Conservation (phyloP, 2,329 filamentous ascomycete species). For the Domatiomyces catenatus region DNA sequence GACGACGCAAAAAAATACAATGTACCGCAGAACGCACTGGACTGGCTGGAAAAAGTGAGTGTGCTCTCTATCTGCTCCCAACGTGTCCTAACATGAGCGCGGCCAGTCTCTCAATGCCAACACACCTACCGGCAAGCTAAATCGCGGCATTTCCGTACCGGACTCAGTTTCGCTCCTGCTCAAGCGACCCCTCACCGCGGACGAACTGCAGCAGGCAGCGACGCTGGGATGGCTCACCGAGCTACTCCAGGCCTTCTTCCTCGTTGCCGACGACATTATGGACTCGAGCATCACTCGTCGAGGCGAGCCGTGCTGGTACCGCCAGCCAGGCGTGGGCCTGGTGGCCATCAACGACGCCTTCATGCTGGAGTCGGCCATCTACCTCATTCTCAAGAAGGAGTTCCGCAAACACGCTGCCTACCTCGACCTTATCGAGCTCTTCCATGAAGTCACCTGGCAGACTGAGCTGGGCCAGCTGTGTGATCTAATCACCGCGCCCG, state of each 20-base stretch:
- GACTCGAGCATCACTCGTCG: conserved; percentile 88
- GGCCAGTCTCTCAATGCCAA: conserved; percentile 67
- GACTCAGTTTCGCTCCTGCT: conserved; percentile 76
- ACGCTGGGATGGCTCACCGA: conserved; percentile 95
- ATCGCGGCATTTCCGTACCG: conserved; percentile 93
- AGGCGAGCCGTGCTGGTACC: conserved; percentile 93
- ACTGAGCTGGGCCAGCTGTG: conserved; percentile 92
- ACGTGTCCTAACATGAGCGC: neutral
- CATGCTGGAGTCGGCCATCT: conserved; percentile 85
- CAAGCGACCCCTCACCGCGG: conserved; percentile 52
- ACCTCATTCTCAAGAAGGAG: conserved; percentile 79
- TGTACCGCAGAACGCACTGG: conserved; percentile 60
- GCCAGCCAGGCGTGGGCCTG: conserved; percentile 75
- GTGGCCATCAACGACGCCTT: conserved; percentile 97
- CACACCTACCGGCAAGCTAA: conserved; percentile 88
- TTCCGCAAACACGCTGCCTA: conserved; percentile 81
- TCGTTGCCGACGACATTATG: conserved; percentile 98
- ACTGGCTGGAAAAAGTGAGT: conserved; percentile 72
- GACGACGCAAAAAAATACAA: conserved; percentile 68
- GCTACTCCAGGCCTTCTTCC: conserved; percentile 95
- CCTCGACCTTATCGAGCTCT: conserved; percentile 82
- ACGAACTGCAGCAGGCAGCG: conserved; percentile 78
- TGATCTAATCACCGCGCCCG: conserved; percentile 87
- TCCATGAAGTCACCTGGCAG: conserved; percentile 87
- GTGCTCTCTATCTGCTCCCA: conserved; percentile 1